Conservation (phyloP, 176 grass and related monocot genomes). For the Triticum dicoccoides region DNA sequence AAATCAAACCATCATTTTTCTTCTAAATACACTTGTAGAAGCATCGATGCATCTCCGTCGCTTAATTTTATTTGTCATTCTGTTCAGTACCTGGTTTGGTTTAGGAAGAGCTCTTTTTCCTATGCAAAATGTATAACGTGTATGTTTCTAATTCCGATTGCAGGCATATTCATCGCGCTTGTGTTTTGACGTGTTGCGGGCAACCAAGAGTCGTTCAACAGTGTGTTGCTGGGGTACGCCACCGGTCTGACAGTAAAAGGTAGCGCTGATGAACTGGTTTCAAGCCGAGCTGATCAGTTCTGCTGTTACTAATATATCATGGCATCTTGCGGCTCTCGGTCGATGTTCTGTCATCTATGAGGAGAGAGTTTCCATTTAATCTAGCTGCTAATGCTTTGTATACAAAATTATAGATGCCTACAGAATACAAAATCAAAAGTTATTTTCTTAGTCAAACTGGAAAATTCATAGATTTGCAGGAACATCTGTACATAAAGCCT, state of each 20-base stretch:
- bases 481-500: no score
- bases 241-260: background rate
- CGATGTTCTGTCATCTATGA: no score
- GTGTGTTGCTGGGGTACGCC: background rate
- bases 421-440: no score
- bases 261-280: background rate
- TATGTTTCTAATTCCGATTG: background rate
- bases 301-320: background rate
- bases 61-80: background rate
- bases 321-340: background rate
- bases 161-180: no score
- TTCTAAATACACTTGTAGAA: background rate
- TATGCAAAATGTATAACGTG: background rate
- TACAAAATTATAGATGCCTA: no score
- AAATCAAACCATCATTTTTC: background rate
- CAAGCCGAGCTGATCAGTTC: background rate
- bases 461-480: no score
- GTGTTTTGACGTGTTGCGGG: no score
- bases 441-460: no score
- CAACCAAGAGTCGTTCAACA: no score
- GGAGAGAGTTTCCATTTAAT: no score
- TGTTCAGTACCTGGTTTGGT: background rate
- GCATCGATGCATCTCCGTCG: no score
- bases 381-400: background rate
- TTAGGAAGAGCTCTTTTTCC: background rate